Evolutionary conservation across 306 rosid genomes (phyloP).

Genomic region (Cucumis hystrix): DNA sequence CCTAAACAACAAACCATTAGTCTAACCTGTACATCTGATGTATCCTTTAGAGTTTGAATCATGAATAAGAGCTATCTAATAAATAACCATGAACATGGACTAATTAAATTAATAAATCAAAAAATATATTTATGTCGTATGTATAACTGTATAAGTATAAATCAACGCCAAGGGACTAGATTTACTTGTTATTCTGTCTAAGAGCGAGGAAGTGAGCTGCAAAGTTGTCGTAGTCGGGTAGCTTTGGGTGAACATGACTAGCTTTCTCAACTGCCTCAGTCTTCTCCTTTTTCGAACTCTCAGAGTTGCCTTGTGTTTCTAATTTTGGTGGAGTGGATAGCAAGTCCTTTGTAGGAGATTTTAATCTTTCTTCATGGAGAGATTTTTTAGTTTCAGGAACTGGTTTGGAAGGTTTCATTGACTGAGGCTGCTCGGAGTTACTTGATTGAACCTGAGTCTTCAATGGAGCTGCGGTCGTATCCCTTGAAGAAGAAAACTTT

Average conservation of each 20-base stretch:
- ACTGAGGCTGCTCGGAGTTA: conserved; percentile 17
- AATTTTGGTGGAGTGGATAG: conserved; percentile 9
- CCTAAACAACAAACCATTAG: not conserved
- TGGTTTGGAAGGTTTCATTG: conserved; percentile 17
- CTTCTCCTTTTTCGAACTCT: conserved; percentile 21
- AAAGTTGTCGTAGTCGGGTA: conserved; percentile 65
- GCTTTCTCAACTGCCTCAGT: conserved; percentile 26
- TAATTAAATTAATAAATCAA: not conserved
- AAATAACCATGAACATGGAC: not conserved
- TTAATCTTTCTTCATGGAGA: conserved; percentile 16
- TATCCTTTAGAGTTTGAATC: not conserved
- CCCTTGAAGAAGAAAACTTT: conserved; percentile 3
- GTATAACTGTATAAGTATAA: not conserved
- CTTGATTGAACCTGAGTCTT: conserved; percentile 15
- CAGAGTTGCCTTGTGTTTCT: conserved; percentile 17
- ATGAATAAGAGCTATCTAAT: not conserved
- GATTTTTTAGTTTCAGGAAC: conserved; percentile 21
- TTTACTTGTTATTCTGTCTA: conserved; percentile 31
- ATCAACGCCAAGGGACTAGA: not conserved
- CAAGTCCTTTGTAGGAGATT: conserved; percentile 18
- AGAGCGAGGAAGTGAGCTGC: conserved; percentile 60
- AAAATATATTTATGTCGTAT: not conserved
- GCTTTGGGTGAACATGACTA: conserved; percentile 76
- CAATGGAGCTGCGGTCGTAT: conserved; percentile 19
- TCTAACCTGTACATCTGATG: not conserved